Base-by-base conservation (phyloP, 306 rosid species). In the Mimosa bimucronata region DNA sequence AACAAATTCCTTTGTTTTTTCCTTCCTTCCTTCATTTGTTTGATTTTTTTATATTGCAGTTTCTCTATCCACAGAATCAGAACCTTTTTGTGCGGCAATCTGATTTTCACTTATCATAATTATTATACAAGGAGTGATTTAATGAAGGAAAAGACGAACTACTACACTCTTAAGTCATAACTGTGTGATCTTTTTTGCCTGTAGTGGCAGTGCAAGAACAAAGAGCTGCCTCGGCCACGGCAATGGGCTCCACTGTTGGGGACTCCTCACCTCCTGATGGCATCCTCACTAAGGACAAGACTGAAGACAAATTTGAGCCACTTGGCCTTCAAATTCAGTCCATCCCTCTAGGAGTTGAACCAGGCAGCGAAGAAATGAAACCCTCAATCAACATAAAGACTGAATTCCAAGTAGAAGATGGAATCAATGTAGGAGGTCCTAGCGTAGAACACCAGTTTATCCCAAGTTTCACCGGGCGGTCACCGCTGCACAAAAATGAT, bases 181-280 rank as follows among this genome's bases (percentile, higher is more conserved):
- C 66, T 40, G 10, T 60, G 26, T 48, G 69, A 58, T 38, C n/a
- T 42, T 40, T 80, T 48, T 81, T 80, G 55, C 76, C 75, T 88
- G 76, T 31, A 96, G 99, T 76, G 87, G 99, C 99, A 0, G 97
- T 96, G 83, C 98, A 91, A 85, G 97, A 90, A 87, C 99, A 91
- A 80, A 90, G 90, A 87, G 84, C 93, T 9, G 91, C 84, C 41
- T 96, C 99, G 0, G 98, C 93, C 58, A 93, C 98, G 0, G 97
- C 86, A 25, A 90, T 96, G 3, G 97, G 97, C 50, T 95, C 99
- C 37, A 93, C 90, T 0, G 97, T 87, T 0, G 97, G 97, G 1
- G 98, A 96, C 82, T 93, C 97, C 21, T 96, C 99, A 9, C 87
- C 99, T 73, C 97, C 89, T 0, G 94, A 92, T 34, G 88, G 86